Conservation (phyloP, 2,329 filamentous ascomycete species). For the Paracorniculantispora psalliotae region DNA sequence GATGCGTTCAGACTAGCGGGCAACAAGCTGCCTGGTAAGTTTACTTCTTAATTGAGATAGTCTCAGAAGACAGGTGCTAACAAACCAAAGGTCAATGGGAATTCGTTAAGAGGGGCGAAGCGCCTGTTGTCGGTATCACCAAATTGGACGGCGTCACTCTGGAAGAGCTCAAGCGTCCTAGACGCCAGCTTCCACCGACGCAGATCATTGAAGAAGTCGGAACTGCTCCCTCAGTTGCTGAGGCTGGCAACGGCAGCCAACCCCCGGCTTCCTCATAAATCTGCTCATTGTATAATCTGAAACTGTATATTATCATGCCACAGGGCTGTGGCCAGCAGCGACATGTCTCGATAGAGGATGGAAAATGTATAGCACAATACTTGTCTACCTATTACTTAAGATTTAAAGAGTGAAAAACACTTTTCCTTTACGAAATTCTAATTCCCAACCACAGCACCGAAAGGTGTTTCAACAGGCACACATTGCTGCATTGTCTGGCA, state of each 20-base stretch:
- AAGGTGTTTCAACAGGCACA: too few relatives aligned
- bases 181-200: slow-evolving; percentile 56
- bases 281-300: slow-evolving; percentile 15
- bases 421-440: neutral
- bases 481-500: too few relatives aligned
- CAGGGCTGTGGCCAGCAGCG: neutral
- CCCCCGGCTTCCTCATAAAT: slow-evolving; percentile 28
- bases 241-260: slow-evolving; percentile 29
- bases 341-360: neutral
- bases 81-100: slow-evolving; percentile 66
- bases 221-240: slow-evolving; percentile 23
- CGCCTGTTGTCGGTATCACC: slow-evolving; percentile 85
- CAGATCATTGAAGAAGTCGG: slow-evolving; percentile 29
- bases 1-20: slow-evolving; percentile 93
- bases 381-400: neutral
- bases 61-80: slow-evolving; percentile 17
- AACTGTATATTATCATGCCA: slow-evolving; percentile 14
- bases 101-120: slow-evolving; percentile 88
- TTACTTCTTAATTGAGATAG: neutral
- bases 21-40: slow-evolving; percentile 85
- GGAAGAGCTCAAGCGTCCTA: slow-evolving; percentile 76
- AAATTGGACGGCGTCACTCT: slow-evolving; percentile 82
- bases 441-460: neutral
- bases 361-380: neutral
- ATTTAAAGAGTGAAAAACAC: neutral